Base-by-base conservation (phyloP, 2,329 filamentous ascomycete species). In the Alternaria burnsii region DNA sequence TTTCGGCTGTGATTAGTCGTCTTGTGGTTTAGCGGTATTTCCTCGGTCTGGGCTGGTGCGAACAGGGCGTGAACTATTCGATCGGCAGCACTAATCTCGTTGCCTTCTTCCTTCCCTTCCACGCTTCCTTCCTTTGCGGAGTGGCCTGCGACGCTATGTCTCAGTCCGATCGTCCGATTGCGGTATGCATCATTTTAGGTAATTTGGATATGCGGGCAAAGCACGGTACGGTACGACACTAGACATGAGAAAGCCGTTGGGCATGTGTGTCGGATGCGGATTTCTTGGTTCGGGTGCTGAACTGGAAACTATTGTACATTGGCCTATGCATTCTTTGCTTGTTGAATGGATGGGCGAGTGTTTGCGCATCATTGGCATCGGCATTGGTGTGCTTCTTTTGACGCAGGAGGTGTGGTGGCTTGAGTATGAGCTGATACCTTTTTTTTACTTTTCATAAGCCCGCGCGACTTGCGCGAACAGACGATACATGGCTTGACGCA, bases 61-160 rank as follows among this genome's bases (percentile, higher is more conserved):
- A 62, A 62, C 60, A 57, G 52, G 52, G 52, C 48, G 46, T 53
- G 56, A 58, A 58, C 56, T 58, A 48, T 44, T 48, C 26, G 60
- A 62, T 48, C 54, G 48, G 52, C 56, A 42, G 47, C 47, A 48
- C 34, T 52, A 50, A 50, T 50, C 18, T 50, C 20, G 20, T 16
- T n/a, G 34, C 20, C 30, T 34, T 26, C 18, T 30, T 34, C 44
- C 28, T 22, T 22, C 20, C 24, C 24, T 26, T 26, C 24, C 6
- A 26, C 24, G 24, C 24, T 26, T 41, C 46, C 28, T 48, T 22
- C 41, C 12, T 20, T 44, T 48, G 46, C 30, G 46, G 30, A 48
- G 46, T 48, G 30, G 18, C 32, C 46, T 36, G 30, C 34, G 46
- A 30, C 46, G 46, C 32, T 38, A 26, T 26, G 32, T 50, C 46